Evolutionary conservation across 768 basidiomycete genomes (phyloP).

Genomic region (Galerina marginata): DNA sequence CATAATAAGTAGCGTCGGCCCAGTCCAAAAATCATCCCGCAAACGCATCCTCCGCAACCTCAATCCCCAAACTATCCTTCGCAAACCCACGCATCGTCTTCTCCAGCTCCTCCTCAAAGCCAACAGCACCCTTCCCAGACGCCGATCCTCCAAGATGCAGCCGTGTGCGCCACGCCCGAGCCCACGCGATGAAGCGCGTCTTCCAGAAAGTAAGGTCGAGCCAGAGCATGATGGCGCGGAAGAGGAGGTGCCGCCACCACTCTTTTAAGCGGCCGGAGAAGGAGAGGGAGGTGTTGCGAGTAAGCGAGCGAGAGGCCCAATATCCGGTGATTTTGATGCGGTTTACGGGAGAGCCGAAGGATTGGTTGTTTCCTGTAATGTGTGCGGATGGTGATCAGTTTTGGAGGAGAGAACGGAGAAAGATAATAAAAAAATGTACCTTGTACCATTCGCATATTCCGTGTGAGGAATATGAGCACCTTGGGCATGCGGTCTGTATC

Average conservation of each 20-base stretch:
- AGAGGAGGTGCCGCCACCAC: constrained; percentile 64
- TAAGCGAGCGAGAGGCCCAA: constrained; percentile 76
- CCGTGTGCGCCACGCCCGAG: constrained; percentile 43
- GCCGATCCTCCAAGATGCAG: constrained; percentile 44
- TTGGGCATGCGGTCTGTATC: constrained; percentile 85
- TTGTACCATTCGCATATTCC: constrained; percentile 77
- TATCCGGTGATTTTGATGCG: constrained; percentile 88
- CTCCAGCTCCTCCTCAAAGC: constrained; percentile 87
- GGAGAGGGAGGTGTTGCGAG: constrained; percentile 47
- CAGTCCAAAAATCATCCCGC: constrained; percentile 36
- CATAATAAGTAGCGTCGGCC: no score
- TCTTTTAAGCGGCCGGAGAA: constrained; percentile 51
- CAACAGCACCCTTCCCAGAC: constrained; percentile 45
- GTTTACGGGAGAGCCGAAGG: constrained; percentile 85
- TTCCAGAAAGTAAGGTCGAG: constrained; percentile 78
- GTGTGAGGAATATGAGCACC: constrained; percentile 72
- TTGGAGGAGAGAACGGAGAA: constrained; percentile 25
- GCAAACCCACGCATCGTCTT: constrained; percentile 74
- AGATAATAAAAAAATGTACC: constrained; percentile 29
- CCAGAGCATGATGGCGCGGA: constrained; percentile 65
- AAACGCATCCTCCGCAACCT: constrained; percentile 65
- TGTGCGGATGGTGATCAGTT: not conserved
- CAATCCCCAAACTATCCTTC: constrained; percentile 80
- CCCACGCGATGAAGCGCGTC: constrained; percentile 57
- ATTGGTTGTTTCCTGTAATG: constrained; percentile 73